Evolutionary conservation across 371 early-diverging fungal genomes (phyloP).

Genomic region (Mortierella sp.): DNA sequence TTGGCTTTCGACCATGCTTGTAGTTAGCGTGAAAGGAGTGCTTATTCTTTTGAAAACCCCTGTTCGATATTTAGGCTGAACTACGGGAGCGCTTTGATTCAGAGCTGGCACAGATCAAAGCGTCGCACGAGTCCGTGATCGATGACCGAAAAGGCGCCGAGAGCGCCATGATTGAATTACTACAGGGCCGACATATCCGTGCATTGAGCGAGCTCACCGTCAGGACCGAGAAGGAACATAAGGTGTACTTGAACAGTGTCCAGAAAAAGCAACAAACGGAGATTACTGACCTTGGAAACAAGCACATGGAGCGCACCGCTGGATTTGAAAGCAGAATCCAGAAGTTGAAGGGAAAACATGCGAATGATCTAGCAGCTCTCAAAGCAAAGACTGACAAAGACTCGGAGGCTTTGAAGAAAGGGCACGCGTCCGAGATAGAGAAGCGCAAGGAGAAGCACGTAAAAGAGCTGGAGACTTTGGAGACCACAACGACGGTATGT

Average conservation of each 20-base stretch:
- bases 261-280: constrained; percentile 33
- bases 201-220: constrained; percentile 17
- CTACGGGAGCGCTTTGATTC: constrained; percentile 27
- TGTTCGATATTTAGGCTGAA: constrained; percentile 20
- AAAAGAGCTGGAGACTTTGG: constrained; percentile 9
- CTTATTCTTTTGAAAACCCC: background rate
- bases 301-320: constrained; percentile 5
- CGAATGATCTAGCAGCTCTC: constrained; percentile 3
- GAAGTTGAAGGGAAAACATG: constrained; percentile 17
- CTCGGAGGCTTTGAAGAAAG: constrained; percentile 8
- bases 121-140: constrained; percentile 28
- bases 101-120: constrained; percentile 40
- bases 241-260: constrained; percentile 8
- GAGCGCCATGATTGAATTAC: constrained; percentile 6
- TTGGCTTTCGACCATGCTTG: background rate
- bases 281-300: background rate
- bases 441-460: constrained; percentile 15
- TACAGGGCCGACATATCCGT: constrained; percentile 34
- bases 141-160: constrained; percentile 18
- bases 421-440: constrained; percentile 9
- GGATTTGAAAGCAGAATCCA: constrained; percentile 26
- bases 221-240: constrained; percentile 22
- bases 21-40: too few relatives aligned
- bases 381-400: constrained; percentile 8
- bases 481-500: constrained; percentile 19